Evolutionary conservation across 2,329 filamentous ascomycete species (phyloP).

Genomic region (Scorias spongiosa): DNA sequence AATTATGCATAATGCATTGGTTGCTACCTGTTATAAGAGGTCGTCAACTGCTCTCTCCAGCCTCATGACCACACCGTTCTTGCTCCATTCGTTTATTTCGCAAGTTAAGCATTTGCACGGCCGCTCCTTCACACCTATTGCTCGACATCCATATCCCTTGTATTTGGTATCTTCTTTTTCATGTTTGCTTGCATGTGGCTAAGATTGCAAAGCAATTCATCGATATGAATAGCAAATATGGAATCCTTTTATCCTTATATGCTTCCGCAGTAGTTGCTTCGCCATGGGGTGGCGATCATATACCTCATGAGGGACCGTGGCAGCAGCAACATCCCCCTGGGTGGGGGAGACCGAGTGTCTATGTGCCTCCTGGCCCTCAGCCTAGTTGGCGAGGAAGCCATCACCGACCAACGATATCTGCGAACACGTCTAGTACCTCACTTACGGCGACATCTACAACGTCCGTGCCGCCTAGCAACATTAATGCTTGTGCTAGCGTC

Average conservation of each 20-base stretch:
- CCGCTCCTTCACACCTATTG: no score
- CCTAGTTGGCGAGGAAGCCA: not conserved
- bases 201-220: not conserved
- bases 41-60: no score
- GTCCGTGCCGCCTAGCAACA: not conserved
- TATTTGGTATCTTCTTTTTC: no score
- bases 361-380: not conserved
- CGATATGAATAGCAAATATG: not conserved
- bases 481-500: conserved; percentile 13
- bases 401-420: not conserved
- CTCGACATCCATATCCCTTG: no score
- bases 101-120: no score
- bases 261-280: not conserved
- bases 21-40: no score
- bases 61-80: no score
- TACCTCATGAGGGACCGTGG: not conserved
- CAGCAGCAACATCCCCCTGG: not conserved
- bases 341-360: not conserved
- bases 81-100: no score
- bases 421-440: not conserved
- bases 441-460: not conserved
- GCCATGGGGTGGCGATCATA: not conserved
- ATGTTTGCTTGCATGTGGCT: no score
- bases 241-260: not conserved
- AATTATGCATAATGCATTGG: no score